Base-by-base conservation (phyloP, 148 eudicot genomes). In the Camellia lanceoleosa region DNA sequence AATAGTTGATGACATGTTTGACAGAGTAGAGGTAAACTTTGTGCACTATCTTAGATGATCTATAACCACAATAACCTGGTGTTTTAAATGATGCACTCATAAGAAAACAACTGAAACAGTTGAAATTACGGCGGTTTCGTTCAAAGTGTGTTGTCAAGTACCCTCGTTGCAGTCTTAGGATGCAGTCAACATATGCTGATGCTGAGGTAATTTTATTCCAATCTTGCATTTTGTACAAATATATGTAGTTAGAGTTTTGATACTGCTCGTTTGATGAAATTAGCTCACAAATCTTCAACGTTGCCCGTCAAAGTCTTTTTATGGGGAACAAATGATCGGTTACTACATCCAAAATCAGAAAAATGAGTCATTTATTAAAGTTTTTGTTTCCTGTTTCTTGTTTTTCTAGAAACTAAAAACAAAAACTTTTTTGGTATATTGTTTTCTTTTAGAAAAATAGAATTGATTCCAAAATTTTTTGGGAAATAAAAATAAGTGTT, bases 1-100 rank as follows among this genome's bases (percentile, higher is more conserved):
- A 90, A 95, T 95, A 66, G 81, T 95, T 72, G 98, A 95, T 87
- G 97, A 93, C 75, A 95, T 93, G 98, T 95, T 95, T 87, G 98
- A 95, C 71, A 90, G 91, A 90, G 90, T 95, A 56, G 97, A 95
- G 92, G 98, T 95, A 78, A 85, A 52, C 18, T 61, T 38, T 7
- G 55, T 42, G 13, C n/a, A 3, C 38, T 30, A 0, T 10, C 42
- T 74, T 71, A 79, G 10, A 23, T 76, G 46, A 47, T 65, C 10
- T 63, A 68, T 52, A 12, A 43, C 38, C 42, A 5, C 66, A 58
- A 19, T 2, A 44, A 5, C 23, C 41, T 63, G 43, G 59, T 42
- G 5, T 80, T 80, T 30, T 66, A 62, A 56, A 30, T 14, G 38
- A 44, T 58, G 20, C 20, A 60, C 78, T 85, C n/a, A 71, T 56